Percentiles rank a stretch among this genome's conserved stretches.
Evolutionary conservation across 176 grass and related monocot species (phyloP).

Genomic region (Avena sativa): DNA sequence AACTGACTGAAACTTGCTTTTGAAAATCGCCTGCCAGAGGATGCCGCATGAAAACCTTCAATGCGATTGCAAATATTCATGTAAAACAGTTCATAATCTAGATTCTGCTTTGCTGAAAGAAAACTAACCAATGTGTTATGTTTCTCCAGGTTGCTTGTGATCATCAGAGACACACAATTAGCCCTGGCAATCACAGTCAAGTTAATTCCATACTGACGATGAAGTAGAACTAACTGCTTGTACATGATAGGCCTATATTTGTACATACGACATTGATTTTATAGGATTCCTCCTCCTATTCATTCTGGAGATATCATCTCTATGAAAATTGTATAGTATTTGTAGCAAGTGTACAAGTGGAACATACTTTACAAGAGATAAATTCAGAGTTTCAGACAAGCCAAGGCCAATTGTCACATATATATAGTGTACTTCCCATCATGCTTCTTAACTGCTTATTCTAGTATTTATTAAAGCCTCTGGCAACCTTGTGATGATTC

Average conservation of each 20-base stretch:
- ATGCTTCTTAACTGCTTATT: neutral
- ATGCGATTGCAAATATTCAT: neutral
- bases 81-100: neutral
- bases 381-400: neutral
- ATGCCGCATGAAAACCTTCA: neutral
- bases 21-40: neutral
- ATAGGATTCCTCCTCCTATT: conserved; percentile 23
- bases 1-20: neutral
- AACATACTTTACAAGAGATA: neutral
- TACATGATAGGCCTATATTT: neutral
- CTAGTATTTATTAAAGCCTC: too few relatives aligned
- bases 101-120: neutral
- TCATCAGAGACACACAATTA: neutral
- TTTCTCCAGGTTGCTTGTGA: neutral
- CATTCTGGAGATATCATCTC: conserved; percentile 3
- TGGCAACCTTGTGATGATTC: too few relatives aligned
- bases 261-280: neutral
- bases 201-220: conserved; percentile 27
- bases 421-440: neutral
- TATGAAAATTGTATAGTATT: conserved; percentile 44
- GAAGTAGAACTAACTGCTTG: conserved; percentile 39
- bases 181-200: neutral
- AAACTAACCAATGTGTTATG: neutral
- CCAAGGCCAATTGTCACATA: neutral
- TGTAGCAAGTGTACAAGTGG: neutral